A percentile compares a stretch with the other conserved stretches of the same genome.
Conservation (phyloP, 2,329 filamentous ascomycete genomes). For the Neofusicoccum parvum region DNA sequence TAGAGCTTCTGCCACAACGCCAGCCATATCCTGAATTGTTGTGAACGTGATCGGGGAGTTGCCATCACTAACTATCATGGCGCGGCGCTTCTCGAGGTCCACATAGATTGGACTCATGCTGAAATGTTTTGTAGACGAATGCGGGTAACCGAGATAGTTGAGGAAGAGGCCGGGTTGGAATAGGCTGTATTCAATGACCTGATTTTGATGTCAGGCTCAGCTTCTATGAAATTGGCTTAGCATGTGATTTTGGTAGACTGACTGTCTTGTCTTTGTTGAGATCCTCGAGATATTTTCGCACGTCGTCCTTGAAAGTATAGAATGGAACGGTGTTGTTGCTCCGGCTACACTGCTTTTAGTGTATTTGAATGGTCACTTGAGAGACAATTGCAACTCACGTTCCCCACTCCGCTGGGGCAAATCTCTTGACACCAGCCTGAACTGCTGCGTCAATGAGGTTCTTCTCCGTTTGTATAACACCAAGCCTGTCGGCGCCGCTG, state of each 20-base stretch:
- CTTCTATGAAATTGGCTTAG: neutral
- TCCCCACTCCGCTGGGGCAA: conserved; percentile 37
- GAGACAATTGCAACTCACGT: conserved; percentile 20
- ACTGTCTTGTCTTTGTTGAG: neutral
- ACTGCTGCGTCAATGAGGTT: conserved; percentile 38
- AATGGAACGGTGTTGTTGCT: neutral
- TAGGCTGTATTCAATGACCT: neutral
- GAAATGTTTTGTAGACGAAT: neutral
- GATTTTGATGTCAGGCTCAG: rapidly evolving
- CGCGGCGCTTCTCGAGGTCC: neutral
- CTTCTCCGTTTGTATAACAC: conserved; percentile 23
- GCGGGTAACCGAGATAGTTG: neutral
- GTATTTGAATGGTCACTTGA: too few species aligned
- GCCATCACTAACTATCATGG: neutral
- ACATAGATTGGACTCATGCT: neutral
- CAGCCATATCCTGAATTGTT: neutral
- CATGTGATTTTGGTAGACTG: neutral
- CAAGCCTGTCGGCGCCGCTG: neutral
- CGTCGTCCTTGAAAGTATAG: neutral
- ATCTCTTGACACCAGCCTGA: conserved; percentile 33
- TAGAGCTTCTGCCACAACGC: neutral
- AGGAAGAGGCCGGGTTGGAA: neutral
- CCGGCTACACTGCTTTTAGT: neutral
- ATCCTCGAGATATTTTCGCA: neutral
- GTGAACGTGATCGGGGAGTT: neutral